Evolutionary conservation across 2,329 filamentous ascomycete species (phyloP), one percentile per base, ranked within the genome.

Genomic region (Nemania serpens): DNA sequence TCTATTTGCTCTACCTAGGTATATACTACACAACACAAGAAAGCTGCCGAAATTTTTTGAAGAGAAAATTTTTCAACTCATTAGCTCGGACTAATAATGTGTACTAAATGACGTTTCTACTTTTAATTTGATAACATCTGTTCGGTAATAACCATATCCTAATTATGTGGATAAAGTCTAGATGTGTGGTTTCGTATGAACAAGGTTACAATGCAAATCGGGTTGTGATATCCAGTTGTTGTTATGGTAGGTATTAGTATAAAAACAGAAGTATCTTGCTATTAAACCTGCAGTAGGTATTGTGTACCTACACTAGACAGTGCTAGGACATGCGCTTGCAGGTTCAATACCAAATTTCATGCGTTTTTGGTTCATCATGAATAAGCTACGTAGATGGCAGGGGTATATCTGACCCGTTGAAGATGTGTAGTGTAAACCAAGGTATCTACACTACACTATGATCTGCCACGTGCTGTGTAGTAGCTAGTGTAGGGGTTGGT

Each of bases 391-490:
- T 29, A 29, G 25, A 47, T 34, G 17, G 20, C 39, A 59, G 50
- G 51, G 46, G 17, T 45, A 11, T 10, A 41, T 43, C 34, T 39
- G 39, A 7, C 3, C 22, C 17, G 51, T 17, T 22, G n/a, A 46
- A 54, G 29, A 34, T 37, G 17, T 6, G 17, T n/a, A 25, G 1
- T 7, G 18, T 25, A 39, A n/a, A 33, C 25, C n/a, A n/a, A n/a
- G n/a, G n/a, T n/a, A n/a, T n/a, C n/a, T n/a, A n/a, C n/a, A 54
- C 25, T 10, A n/a, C 43, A 43, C 25, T 43, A 7, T 43, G 20
- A 34, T 25, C 18, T 42, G 39, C 59, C 59, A 62, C 55, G 55
- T 62, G 59, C 59, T 12, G 37, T 22, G 6, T 20, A 22, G 42
- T 45, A 43, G 18, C 7, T 20, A 20, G 13, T 48, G 59, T 61